Conservation (phyloP, 495 filamentous ascomycete species). For the Penicillium maclennaniae region DNA sequence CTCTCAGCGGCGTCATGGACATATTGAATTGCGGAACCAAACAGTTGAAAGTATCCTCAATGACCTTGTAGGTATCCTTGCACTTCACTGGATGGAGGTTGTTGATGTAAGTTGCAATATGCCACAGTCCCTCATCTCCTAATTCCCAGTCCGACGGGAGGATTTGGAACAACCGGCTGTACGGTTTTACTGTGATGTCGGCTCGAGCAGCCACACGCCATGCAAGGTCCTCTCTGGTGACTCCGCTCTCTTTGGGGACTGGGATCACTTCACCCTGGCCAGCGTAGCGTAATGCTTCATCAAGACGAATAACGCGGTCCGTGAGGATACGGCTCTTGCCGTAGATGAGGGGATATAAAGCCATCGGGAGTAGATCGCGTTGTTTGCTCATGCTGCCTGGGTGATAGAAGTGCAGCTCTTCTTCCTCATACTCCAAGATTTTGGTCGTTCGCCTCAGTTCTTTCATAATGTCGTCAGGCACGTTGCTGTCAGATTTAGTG, state of each 20-base stretch:
- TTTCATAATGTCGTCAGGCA: conserved; percentile 27
- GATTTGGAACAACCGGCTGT: conserved; percentile 34
- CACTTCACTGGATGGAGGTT: conserved; percentile 43
- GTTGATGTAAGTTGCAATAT: conserved; percentile 45
- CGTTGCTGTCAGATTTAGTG: conserved; percentile 37
- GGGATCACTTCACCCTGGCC: conserved; percentile 30
- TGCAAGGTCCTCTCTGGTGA: conserved; percentile 33
- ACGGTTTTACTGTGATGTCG: conserved; percentile 29
- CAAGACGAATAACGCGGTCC: conserved; percentile 19
- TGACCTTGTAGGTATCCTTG: conserved; percentile 29
- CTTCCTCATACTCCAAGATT: conserved; percentile 16
- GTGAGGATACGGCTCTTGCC: conserved; percentile 33
- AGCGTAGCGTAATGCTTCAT: conserved; percentile 22
- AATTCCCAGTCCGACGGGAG: conserved; percentile 37
- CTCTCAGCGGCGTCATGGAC: conserved; percentile 39
- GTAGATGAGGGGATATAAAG: conserved; percentile 43
- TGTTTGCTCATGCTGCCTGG: conserved; percentile 18
- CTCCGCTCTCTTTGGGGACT: conserved; percentile 23
- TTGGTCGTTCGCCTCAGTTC: conserved; percentile 26
- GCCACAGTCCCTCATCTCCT: conserved; percentile 23
- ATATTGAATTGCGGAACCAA: conserved; percentile 41
- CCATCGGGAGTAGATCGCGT: conserved; percentile 40
- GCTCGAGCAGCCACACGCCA: conserved; percentile 40
- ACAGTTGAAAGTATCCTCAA: conserved; percentile 42
- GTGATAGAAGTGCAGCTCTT: conserved; percentile 17